These are phyloP conservation scores for Nakazawaea peltata DNA, from an alignment of 805 yeast genomes.

Conservation along the genomic window DNA sequence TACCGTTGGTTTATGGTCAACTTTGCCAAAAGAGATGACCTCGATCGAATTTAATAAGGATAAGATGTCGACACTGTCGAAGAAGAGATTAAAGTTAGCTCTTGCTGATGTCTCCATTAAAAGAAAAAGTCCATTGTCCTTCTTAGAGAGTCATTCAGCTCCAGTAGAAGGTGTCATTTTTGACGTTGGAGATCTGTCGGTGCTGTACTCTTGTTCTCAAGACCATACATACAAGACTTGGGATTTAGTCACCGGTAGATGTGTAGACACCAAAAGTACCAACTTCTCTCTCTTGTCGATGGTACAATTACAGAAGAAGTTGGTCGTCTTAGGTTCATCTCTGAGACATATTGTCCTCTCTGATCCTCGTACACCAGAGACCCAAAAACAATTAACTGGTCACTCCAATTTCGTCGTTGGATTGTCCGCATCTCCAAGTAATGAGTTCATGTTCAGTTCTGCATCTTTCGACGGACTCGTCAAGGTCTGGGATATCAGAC, in stretches of 20 bases:
- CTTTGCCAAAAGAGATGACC: constrained; percentile 73
- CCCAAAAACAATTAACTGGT: constrained; percentile 69
- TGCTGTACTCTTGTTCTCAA: constrained; percentile 90
- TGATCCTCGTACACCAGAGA: constrained; percentile 73
- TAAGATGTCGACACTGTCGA: constrained; percentile 67
- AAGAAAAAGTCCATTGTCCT: constrained; percentile 74
- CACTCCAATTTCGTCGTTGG: constrained; percentile 88
- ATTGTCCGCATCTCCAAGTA: constrained; percentile 65
- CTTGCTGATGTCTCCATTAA: constrained; percentile 66
- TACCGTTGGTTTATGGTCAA: constrained; percentile 82
- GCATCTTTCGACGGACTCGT: constrained; percentile 97
- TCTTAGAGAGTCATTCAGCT: constrained; percentile 73
- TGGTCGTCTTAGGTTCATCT: constrained; percentile 89
- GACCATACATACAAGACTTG: constrained; percentile 94
- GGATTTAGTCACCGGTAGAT: constrained; percentile 84
- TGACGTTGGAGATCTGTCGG: constrained; percentile 65
- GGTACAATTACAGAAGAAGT: constrained; percentile 55
- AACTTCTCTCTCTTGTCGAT: constrained; percentile 78
- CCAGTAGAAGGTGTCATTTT: constrained; percentile 85
- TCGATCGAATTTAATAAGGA: constrained; percentile 39
- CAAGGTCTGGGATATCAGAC: constrained; percentile 91
- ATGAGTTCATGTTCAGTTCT: constrained; percentile 75
- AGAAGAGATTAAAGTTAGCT: constrained; percentile 80
- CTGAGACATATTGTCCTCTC: constrained; percentile 95
- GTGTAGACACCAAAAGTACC: constrained; percentile 83